Evolutionary conservation across 2,329 filamentous ascomycete species (phyloP).

Genomic region (Thielaviopsis euricoi): DNA sequence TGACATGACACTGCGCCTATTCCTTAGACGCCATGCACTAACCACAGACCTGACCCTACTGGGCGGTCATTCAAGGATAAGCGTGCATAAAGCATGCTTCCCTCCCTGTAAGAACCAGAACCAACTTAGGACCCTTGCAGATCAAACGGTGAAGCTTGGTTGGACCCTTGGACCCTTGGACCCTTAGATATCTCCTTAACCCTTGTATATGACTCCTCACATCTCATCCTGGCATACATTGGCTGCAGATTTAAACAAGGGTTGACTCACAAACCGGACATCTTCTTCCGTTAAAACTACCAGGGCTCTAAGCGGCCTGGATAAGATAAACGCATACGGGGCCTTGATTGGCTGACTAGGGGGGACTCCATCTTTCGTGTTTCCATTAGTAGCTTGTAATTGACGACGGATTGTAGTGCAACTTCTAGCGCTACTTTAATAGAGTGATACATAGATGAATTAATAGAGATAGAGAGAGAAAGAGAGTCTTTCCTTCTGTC

Average conservation of each 20-base stretch:
- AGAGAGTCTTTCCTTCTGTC: not conserved
- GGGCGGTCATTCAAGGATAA: not conserved
- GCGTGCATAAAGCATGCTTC: not conserved
- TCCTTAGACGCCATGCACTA: not conserved
- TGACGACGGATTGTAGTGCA: not conserved
- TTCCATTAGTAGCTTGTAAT: not conserved
- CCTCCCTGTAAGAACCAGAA: too few species aligned
- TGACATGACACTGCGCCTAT: not conserved
- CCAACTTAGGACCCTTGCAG: too few species aligned
- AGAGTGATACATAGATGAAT: too few species aligned
- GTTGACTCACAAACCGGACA: constrained; percentile 1
- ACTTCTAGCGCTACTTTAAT: too few species aligned
- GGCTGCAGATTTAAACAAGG: not conserved
- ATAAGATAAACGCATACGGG: not conserved
- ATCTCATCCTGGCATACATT: too few species aligned
- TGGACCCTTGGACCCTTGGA: too few species aligned
- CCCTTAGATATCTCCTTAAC: too few species aligned
- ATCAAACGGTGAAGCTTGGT: too few species aligned
- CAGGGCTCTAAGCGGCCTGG: not conserved
- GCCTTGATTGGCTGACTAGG: not conserved
- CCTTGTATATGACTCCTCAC: too few species aligned
- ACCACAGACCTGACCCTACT: not conserved
- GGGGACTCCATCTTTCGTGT: not conserved
- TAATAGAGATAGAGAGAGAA: too few species aligned
- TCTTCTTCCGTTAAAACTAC: constrained; percentile 5